phyloP scores from a whole-genome alignment of 1,139 yeast genomes.

The Yamadazyma songkhlaensis region DNA sequence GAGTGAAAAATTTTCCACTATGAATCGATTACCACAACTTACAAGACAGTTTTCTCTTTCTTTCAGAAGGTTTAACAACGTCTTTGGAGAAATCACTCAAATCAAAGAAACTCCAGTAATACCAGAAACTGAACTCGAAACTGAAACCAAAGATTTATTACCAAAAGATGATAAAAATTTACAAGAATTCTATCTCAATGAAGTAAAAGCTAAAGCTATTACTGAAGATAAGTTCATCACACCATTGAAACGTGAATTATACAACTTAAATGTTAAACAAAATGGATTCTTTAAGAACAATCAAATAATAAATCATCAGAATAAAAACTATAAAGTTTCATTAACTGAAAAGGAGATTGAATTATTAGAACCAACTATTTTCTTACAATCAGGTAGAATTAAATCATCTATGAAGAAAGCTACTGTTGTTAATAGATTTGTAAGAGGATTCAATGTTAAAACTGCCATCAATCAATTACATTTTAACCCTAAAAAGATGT shows the following conservation, averaged over 20 bases:
- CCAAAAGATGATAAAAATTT: conserved; percentile 34
- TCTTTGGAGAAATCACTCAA: conserved; percentile 25
- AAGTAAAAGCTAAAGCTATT: conserved; percentile 28
- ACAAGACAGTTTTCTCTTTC: conserved; percentile 13
- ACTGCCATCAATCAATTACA: conserved; percentile 92
- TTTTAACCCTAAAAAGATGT: conserved; percentile 76
- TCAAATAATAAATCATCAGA: conserved; percentile 48
- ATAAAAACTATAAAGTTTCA: conserved; percentile 52
- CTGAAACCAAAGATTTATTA: conserved; percentile 16
- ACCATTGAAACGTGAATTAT: conserved; percentile 72
- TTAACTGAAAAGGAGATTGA: conserved; percentile 68
- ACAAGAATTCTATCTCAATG: conserved; percentile 31
- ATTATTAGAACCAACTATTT: conserved; percentile 80
- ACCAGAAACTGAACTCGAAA: conserved; percentile 7
- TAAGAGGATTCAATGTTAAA: conserved; percentile 66
- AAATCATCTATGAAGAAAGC: conserved; percentile 89
- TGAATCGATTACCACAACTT: conserved; percentile 10
- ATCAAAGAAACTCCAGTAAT: conserved; percentile 2
- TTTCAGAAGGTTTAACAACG: conserved; percentile 14
- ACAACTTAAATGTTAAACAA: conserved; percentile 54
- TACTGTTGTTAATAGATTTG: conserved; percentile 72
- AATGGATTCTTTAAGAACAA: conserved; percentile 77
- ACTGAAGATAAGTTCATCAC: conserved; percentile 45
- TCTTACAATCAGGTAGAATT: conserved; percentile 71
- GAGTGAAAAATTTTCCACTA: conserved; percentile 10